Base-by-base conservation (phyloP, 768 basidiomycete species). In the Mycena floridula region DNA sequence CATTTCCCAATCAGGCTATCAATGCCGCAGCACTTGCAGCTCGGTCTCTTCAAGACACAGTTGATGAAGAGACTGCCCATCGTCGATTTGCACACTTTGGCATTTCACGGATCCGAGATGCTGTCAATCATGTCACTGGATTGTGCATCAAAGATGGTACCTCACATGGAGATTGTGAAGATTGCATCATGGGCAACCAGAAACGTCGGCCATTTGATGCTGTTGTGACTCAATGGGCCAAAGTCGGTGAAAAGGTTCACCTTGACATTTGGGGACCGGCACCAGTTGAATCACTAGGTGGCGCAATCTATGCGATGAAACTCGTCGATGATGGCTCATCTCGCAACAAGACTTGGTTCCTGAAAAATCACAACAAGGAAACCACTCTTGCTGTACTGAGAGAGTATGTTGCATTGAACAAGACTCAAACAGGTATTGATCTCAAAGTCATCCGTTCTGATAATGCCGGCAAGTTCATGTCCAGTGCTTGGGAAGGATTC, bases 391-490 rank as follows among this genome's bases (percentile, higher is more conserved):
- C 40, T 6, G 38, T 16, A 15, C 20, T 52, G 1, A 32, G 49
- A 9, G n/a, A 40, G 5, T 52, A 38, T 25, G 4, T 15, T 2
- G 36, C 25, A 0, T 9, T 18, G 2, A 12, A 47, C 1, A 37
- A 56, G 8, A 7, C 20, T 0, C 42, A 47, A 12, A 13, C 20
- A 1, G n/a, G 35, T 2, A 8, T 7, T 0, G 27, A 24, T 15
- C 7, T 56, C 13, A 41, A 46, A 6, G 12, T 7, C 1, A 23
- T 55, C 2, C 43, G 40, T 1, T 43, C 48, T 6, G 62, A 64
- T 41, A 46, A 57, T 27, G 62, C 57, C 9, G 51, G 50, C 6
- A 52, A 57, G 40, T 61, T 44, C 22, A 40, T 46, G 0, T 37
- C 25, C 15, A 25, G 39, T 0, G 51, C 51, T 21, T 54, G 54